Evolutionary conservation across 2,329 filamentous ascomycete genomes (phyloP).

Genomic region (Apiospora malaysiana): DNA sequence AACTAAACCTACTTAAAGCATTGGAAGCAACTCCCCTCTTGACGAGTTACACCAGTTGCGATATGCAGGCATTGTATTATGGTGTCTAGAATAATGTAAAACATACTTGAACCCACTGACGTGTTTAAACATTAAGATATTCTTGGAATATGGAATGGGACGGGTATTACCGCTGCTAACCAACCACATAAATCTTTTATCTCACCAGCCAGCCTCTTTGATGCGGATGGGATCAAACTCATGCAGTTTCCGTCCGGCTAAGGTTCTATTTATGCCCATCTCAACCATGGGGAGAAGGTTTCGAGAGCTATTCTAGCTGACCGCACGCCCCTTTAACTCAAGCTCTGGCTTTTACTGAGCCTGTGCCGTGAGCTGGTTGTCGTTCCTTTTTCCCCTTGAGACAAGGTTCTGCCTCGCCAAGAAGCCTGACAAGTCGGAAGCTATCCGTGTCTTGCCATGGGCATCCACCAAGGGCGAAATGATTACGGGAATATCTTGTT

Average conservation of each 20-base stretch:
- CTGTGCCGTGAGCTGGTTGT: conserved; percentile 3
- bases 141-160: neutral
- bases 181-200: neutral
- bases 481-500: neutral
- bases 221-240: neutral
- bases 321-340: conserved; percentile 3
- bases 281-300: conserved; percentile 14
- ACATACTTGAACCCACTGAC: conserved; percentile 2
- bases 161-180: neutral
- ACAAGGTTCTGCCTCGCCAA: neutral
- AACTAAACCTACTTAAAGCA: neutral
- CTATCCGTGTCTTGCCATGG: neutral
- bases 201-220: conserved; percentile 5
- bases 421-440: neutral
- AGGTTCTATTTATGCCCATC: conserved; percentile 1
- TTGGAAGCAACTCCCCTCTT: conserved; percentile 6
- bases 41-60: conserved; percentile 1
- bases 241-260: neutral
- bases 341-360: conserved; percentile 6
- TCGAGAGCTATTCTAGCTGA: neutral
- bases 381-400: neutral
- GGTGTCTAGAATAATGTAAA: conserved; percentile 15
- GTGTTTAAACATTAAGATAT: neutral
- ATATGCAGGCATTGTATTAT: neutral
- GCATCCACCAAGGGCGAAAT: neutral